Evolutionary conservation across 495 filamentous ascomycete genomes (phyloP).

Genomic region (Penicillium nucicola): DNA sequence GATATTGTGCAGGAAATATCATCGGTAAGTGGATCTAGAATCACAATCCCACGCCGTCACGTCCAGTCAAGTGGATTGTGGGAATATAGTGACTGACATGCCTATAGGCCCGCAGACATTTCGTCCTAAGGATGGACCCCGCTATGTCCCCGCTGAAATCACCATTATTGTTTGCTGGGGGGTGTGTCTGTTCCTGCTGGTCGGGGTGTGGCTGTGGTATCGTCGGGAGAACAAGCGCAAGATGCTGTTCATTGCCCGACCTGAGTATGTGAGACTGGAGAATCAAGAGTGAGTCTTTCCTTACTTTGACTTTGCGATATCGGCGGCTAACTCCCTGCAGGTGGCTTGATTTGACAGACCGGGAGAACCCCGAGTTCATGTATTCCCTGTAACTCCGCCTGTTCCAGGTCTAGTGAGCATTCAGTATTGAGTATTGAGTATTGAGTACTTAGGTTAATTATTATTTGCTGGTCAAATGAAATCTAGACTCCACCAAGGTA

Average conservation of each 20-base stretch:
- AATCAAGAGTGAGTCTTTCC: constrained; percentile 55
- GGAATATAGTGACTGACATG: not conserved
- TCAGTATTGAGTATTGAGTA: no score
- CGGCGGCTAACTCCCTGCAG: constrained; percentile 18
- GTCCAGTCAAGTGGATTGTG: not conserved
- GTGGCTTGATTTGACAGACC: constrained; percentile 57
- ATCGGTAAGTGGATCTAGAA: constrained; percentile 35
- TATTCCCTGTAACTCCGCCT: constrained; percentile 25
- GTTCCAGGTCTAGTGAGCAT: no score
- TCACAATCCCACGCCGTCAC: not conserved
- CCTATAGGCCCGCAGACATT: constrained; percentile 54
- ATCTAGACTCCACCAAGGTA: not conserved
- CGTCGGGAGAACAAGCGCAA: constrained; percentile 59
- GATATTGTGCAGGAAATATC: constrained; percentile 49
- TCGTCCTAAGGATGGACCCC: constrained; percentile 53
- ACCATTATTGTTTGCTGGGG: constrained; percentile 64
- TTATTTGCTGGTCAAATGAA: not conserved
- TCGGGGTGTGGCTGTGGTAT: constrained; percentile 64
- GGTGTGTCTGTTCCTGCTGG: constrained; percentile 52
- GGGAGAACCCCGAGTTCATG: constrained; percentile 40
- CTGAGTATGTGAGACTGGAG: constrained; percentile 61
- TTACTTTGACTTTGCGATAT: not conserved
- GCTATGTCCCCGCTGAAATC: constrained; percentile 66
- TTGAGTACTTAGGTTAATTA: no score
- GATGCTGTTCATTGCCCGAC: constrained; percentile 45